Evolutionary conservation across 257 asterid species (phyloP), one percentile per base, ranked within the genome.

Genomic region (Capsicum pubescens): DNA sequence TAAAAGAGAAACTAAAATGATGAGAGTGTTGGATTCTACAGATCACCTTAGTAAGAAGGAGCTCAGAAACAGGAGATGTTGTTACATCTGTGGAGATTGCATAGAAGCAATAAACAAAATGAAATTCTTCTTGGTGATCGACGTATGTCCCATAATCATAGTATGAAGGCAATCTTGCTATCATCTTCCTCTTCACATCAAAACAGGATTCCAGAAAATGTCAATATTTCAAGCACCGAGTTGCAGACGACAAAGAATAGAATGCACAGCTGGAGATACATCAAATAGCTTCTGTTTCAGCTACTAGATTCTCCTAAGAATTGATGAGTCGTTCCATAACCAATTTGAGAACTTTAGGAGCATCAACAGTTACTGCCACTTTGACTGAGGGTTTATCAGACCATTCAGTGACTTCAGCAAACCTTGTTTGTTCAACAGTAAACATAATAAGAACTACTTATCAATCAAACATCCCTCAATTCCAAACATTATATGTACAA

Each of bases 341-440:
- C 94, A 95, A 56, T 70, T 92, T 90, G 59, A 95, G 91, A 84
- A 93, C 91, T 7, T 89, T 87, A 46, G 95, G 97, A 76, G 97
- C 98, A 89, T 97, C 97, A 66, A 95, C 97, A 9, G 99, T 95
- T 46, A 97, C 98, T 0, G 99, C 99, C 83, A 97, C 97, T 87
- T 97, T 95, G 39, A 97, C 97, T 3, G 95, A 66, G 26, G 98
- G 98, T 90, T 90, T 92, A 86, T 91, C 93, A 1, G 92, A 70
- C 98, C 98, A 97, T 83, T 92, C 97, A 42, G 94, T 92, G 35
- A 92, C 92, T 92, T 93, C 97, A 52, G 9, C 95, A 74, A 97
- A 93, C 92, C 98, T 93, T 21, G 58, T 84, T 50, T 84, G 84
- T 35, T 69, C 66, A n/a, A 35, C 61, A 85, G 52, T 44, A 11